Conservation (phyloP, 1,284 basidiomycete species). For the Fomitopsis betulina region DNA sequence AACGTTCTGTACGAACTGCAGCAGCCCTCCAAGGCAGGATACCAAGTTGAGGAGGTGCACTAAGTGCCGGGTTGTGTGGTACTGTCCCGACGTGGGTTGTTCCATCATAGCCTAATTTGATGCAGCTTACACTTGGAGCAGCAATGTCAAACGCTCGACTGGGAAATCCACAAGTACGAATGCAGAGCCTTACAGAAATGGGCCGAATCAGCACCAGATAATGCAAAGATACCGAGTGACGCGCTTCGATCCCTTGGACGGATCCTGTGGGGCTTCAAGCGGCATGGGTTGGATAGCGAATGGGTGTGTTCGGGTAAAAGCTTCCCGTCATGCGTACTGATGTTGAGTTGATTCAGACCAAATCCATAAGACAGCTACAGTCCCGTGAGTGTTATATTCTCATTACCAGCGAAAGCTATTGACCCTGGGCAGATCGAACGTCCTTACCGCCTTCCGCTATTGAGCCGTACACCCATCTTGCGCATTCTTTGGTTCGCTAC, state of each 20-base stretch:
- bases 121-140: constrained; percentile 24
- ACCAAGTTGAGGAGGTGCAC: constrained; percentile 61
- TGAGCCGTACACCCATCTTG: constrained; percentile 61
- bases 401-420: neutral
- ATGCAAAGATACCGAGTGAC: constrained; percentile 58
- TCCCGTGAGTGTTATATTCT: constrained; percentile 51
- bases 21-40: constrained; percentile 28
- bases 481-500: constrained; percentile 67
- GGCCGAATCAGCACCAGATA: constrained; percentile 41
- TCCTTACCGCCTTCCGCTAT: constrained; percentile 42
- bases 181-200: constrained; percentile 65
- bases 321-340: neutral
- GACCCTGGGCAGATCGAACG: constrained; percentile 39
- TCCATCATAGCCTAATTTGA: neutral
- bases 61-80: constrained; percentile 61
- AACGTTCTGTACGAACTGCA: constrained; percentile 68
- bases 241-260: constrained; percentile 75
- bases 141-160: constrained; percentile 78
- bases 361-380: constrained; percentile 66
- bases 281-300: constrained; percentile 44
- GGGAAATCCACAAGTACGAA: constrained; percentile 74
- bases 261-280: constrained; percentile 63
- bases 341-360: constrained; percentile 40
- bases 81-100: constrained; percentile 61
- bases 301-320: constrained; percentile 47